These are phyloP conservation scores for Fusarium fracticaudum DNA, from an alignment of 2,329 filamentous ascomycete genomes.

Conservation along the genomic window DNA sequence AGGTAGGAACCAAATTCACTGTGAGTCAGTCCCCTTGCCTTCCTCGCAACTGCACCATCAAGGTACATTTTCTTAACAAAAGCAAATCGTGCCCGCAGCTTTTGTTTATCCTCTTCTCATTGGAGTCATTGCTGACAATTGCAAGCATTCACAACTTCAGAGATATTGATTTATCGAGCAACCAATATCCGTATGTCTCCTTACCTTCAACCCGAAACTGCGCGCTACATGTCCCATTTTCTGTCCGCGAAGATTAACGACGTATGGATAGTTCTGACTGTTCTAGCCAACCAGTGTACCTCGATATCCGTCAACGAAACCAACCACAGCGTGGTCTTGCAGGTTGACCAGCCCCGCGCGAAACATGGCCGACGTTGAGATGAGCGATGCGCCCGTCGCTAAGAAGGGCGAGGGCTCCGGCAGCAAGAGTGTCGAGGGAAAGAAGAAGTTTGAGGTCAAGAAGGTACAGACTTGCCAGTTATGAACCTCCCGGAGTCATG, in stretches of 20 bases:
- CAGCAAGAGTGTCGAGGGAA: conserved; percentile 68
- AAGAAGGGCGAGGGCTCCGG: conserved; percentile 65
- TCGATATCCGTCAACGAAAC: not conserved
- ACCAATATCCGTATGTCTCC: conserved; percentile 20
- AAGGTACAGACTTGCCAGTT: conserved; percentile 70
- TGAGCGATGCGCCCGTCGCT: conserved; percentile 82
- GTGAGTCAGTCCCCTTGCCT: conserved; percentile 11
- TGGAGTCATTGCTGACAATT: conserved; percentile 5
- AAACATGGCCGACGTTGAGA: conserved; percentile 92
- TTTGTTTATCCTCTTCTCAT: not conserved
- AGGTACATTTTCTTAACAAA: conserved; percentile 13
- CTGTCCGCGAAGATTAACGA: not conserved
- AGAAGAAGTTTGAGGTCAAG: conserved; percentile 98
- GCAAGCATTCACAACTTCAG: conserved; percentile 1
- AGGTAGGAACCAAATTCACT: not conserved
- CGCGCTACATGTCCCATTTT: not conserved
- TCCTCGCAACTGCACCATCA: conserved; percentile 18
- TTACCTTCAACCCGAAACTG: conserved; percentile 8
- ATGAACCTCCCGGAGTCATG: not conserved
- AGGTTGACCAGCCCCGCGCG: not conserved
- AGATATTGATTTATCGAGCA: not conserved
- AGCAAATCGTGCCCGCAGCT: not conserved
- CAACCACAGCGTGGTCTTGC: not conserved
- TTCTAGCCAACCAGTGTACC: not conserved
- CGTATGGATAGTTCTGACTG: not conserved